Base-by-base conservation (phyloP, 2,329 filamentous ascomycete genomes). In the Coleophoma crateriformis region DNA sequence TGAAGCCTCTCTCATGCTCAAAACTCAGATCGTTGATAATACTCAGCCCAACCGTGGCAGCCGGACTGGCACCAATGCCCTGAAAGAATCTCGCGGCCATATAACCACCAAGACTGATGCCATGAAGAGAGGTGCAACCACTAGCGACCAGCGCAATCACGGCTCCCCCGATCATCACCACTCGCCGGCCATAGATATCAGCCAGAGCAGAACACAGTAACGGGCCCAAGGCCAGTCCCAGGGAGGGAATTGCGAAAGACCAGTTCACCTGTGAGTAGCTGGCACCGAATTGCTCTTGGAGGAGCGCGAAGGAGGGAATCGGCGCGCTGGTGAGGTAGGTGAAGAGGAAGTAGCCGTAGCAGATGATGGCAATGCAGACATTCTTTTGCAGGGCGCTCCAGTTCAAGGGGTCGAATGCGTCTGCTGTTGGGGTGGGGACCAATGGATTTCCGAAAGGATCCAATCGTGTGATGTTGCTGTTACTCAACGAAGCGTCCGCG, bases 11-110 rank as follows among this genome's bases (percentile, higher is more conserved):
- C 58, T 81, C 72, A 55, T 79, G 72, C 55, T 80, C 76, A 55
- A 76, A 81, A 55, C 78, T 82, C 14, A 80, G 56, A 61, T 79
- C 76, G 53, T 74, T 74, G 50, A 79, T 69, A 53, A 79, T 69
- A 22, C 75, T 75, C 59, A 81, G 67, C 0, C 78, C 78, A 12
- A 81, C 74, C 2, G 74, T 80, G 4, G 75, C 69, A 1, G 73
- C 76, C 4, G 78, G 78, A 39, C 72, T 71, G 13, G 77, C 75
- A 0, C 78, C 78, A 10, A 81, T 67, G 0, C 78, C 78, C 58
- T 82, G 77, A 57, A 81, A 78, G 57, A 81, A 79, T 3, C 79
- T 66, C 2, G 75, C 76, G n/a, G 74, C 72, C 75, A 82, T 78
- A 60, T 81, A 81, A 0, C 71, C 71, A 2, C 61, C 55, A 57